Base-by-base conservation (phyloP, 2,329 filamentous ascomycete genomes). In the Cladosporium sp. region DNA sequence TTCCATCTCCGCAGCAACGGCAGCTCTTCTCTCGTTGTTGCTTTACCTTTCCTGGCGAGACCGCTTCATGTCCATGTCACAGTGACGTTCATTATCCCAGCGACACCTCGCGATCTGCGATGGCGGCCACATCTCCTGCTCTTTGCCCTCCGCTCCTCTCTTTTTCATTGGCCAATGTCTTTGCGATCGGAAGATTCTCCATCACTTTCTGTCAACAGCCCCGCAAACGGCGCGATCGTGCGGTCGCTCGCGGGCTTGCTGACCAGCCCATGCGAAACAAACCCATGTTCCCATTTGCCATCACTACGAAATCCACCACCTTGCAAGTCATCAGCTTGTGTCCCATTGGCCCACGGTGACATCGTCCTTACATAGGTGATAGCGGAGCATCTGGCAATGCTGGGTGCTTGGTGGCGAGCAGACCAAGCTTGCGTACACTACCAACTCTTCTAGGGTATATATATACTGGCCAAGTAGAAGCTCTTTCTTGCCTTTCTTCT, bases 321-420 rank as follows among this genome's bases (percentile, higher is more conserved):
- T n/a, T 25, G 27, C 29, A 20, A 35, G 43, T 48, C 45, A 48
- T 40, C 45, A 32, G 45, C 36, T 32, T 22, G 36, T 27, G 12
- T 40, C 25, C 45, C 25, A 48, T 48, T 48, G 45, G 45, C n/a
- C 9, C 13, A 12, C 8, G 13, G 25, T 29, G 12, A 6, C 22
- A 3, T 40, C 45, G 45, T 35, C 45, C 33, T 13, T 48, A 29
- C 27, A 18, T 33, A n/a, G n/a, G n/a, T n/a, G n/a, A n/a, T n/a
- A 8, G 27, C 35, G 35, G 45, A 40, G 27, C 45, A 33, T 33
- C 36, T 15, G 12, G 12, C 12, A 7, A 20, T n/a, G n/a, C n/a
- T n/a, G n/a, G n/a, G 11, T 15, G 12, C 32, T 13, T 12, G 13
- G 45, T 40, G 36, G 45, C 36, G n/a, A 40, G 36, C 36, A 11